These are phyloP conservation scores for Camellia sinensis DNA, from an alignment of 148 eudicot genomes.

Conservation along the genomic window DNA sequence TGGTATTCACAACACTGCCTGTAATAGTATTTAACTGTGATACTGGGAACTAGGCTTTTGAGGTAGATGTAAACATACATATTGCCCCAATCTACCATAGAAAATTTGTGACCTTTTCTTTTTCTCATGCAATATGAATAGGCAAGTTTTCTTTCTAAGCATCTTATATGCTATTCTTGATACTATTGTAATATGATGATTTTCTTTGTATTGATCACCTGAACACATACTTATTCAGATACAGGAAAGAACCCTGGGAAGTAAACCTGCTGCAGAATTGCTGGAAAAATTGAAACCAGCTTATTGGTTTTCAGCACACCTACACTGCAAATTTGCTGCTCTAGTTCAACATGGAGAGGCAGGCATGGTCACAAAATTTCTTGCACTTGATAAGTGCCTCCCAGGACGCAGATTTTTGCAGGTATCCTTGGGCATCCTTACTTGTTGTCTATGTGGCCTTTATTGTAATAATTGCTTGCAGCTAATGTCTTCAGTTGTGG, in stretches of 20 bases:
- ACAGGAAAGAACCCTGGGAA: conserved; percentile 71
- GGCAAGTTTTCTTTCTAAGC: background rate
- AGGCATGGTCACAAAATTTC: conserved; percentile 81
- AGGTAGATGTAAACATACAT: background rate
- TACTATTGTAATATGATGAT: background rate
- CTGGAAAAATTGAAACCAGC: conserved; percentile 77
- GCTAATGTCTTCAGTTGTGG: conserved; percentile 12
- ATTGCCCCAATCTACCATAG: background rate
- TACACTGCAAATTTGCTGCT: conserved; percentile 94
- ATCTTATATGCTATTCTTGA: conserved; percentile 1
- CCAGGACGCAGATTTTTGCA: conserved; percentile 83
- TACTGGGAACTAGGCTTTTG: conserved; percentile 1
- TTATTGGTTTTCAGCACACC: conserved; percentile 96
- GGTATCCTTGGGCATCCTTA: conserved; percentile 35
- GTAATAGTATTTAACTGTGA: background rate
- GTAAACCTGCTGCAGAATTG: conserved; percentile 83
- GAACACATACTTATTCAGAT: conserved; percentile 40
- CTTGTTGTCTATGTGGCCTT: conserved; percentile 7
- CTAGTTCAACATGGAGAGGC: conserved; percentile 74
- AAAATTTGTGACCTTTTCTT: background rate
- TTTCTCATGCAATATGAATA: background rate
- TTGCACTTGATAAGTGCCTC: conserved; percentile 97
- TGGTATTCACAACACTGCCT: background rate
- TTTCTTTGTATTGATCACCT: background rate
- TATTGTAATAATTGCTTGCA: conserved; percentile 10